Conservation (phyloP, 495 filamentous ascomycete species). For the Elasticomyces elasticus region DNA sequence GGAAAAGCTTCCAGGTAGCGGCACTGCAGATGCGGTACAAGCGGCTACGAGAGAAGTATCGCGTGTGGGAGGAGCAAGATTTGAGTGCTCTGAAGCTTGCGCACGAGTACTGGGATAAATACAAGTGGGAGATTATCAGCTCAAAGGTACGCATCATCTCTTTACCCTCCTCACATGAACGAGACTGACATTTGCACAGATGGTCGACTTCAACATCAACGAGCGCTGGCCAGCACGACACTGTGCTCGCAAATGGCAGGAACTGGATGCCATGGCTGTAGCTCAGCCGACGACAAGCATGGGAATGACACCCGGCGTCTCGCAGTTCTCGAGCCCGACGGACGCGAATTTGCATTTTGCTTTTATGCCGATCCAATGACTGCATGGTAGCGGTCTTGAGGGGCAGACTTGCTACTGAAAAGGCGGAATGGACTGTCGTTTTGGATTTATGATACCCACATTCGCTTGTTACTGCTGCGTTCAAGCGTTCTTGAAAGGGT, state of each 20-base stretch:
- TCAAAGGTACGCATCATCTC: constrained; percentile 27
- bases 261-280: constrained; percentile 27
- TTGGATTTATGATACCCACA: constrained; percentile 12
- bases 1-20: constrained; percentile 57
- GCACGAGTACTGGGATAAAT: constrained; percentile 37
- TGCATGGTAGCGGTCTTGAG: constrained; percentile 5
- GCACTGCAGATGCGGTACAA: constrained; percentile 66
- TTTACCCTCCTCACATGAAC: background rate
- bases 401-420: constrained; percentile 6
- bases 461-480: constrained; percentile 7
- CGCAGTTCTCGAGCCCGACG: constrained; percentile 15
- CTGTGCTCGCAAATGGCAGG: constrained; percentile 36
- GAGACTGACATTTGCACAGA: constrained; percentile 19
- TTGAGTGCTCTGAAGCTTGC: constrained; percentile 31
- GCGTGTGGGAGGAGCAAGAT: constrained; percentile 59
- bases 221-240: constrained; percentile 36
- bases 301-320: constrained; percentile 4
- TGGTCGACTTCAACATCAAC: constrained; percentile 32
- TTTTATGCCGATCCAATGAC: constrained; percentile 21
- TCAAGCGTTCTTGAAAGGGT: background rate
- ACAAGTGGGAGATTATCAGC: constrained; percentile 38
- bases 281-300: constrained; percentile 4
- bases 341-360: constrained; percentile 13
- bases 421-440: background rate
- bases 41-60: constrained; percentile 52